These are phyloP conservation scores for Fusarium equiseti DNA, from an alignment of 2,329 filamentous ascomycete species.

Conservation along the genomic window DNA sequence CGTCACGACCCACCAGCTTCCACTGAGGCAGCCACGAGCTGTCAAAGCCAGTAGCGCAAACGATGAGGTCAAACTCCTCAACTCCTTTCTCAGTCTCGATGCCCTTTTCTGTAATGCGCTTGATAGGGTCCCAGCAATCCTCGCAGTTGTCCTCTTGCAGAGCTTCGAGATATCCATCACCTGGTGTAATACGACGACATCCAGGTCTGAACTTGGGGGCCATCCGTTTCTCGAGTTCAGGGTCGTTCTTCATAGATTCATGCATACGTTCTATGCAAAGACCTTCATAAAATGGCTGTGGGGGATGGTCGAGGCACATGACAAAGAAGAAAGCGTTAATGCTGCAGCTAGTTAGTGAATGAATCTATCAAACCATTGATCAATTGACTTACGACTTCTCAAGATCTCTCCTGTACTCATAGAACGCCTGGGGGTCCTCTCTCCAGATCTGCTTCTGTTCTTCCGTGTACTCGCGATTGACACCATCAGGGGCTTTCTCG, in stretches of 20 bases:
- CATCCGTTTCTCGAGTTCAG: neutral
- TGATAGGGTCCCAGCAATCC: neutral
- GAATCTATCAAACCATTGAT: rapidly evolving
- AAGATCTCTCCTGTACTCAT: slow-evolving; percentile 5
- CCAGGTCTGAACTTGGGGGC: neutral
- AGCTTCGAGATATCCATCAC: slow-evolving; percentile 8
- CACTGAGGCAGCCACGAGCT: slow-evolving; percentile 3
- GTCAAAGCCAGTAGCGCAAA: slow-evolving; percentile 12
- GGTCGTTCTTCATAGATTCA: slow-evolving; percentile 5
- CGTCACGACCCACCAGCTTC: neutral
- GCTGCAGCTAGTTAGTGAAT: neutral
- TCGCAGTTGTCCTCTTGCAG: slow-evolving; percentile 3
- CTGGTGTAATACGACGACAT: neutral
- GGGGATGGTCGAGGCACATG: slow-evolving; percentile 11
- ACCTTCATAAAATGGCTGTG: slow-evolving; percentile 8
- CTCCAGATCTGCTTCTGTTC: slow-evolving; percentile 9
- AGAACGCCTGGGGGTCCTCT: neutral
- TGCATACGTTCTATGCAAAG: slow-evolving; percentile 10
- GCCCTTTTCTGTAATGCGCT: neutral
- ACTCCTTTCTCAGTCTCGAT: neutral
- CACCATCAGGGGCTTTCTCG: slow-evolving; percentile 6
- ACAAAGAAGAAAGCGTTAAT: slow-evolving; percentile 14
- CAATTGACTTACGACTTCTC: slow-evolving; percentile 2
- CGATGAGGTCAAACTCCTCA: slow-evolving; percentile 9
- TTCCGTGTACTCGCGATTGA: slow-evolving; percentile 2